Conservation (phyloP, 345 rosid genomes). For the Citrus mangshanensis region DNA sequence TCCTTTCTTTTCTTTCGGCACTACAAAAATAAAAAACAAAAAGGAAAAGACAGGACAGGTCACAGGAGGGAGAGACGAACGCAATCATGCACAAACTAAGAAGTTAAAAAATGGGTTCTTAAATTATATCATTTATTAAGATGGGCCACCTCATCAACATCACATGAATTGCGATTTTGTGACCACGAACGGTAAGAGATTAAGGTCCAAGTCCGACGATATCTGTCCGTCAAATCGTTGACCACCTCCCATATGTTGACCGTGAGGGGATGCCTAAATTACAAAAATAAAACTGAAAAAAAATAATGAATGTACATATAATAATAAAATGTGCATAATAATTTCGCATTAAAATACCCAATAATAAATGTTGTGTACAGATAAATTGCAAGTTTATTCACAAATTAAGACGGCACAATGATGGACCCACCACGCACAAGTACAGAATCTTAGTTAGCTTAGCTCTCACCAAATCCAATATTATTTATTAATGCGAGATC, state of each 20-base stretch:
- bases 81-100: slow-evolving; percentile 1
- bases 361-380: no score
- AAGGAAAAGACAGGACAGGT: neutral
- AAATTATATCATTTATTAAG: neutral
- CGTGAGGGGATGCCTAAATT: neutral
- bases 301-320: neutral
- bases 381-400: neutral
- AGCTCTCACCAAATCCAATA: neutral
- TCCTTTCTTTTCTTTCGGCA: neutral
- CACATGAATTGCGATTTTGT: no score
- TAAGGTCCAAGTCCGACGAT: neutral
- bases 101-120: neutral
- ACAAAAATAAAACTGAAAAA: neutral
- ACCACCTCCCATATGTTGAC: neutral
- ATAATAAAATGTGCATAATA: no score
- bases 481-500: neutral
- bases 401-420: neutral
- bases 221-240: slow-evolving; percentile 24
- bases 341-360: no score
- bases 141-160: neutral
- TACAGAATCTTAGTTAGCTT: slow-evolving; percentile 22
- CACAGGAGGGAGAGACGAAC: slow-evolving; percentile 1
- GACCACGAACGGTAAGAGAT: no score
- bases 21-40: neutral
- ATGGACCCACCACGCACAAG: neutral